Base-by-base conservation (phyloP, 2,329 filamentous ascomycete species). In the Phaeosphaeriaceae sp. region DNA sequence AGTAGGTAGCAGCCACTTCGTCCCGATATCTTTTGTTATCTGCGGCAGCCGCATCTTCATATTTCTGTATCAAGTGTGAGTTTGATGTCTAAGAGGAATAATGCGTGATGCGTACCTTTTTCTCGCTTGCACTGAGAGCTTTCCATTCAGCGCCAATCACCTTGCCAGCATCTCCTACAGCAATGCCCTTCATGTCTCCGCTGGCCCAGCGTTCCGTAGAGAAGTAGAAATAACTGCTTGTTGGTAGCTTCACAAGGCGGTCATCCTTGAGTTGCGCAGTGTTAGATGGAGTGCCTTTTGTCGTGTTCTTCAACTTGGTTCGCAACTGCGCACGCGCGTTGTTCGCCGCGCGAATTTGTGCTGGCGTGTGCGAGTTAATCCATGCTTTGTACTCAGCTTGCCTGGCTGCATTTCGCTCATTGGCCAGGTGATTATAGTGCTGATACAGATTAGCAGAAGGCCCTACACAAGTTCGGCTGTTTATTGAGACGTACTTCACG, bases 291-390 rank as follows among this genome's bases (percentile, higher is more conserved):
- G 25, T 48, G 10, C 48, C 52, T 45, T 65, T 67, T 7, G 24
- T 22, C 3, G 51, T 60, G 13, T 50, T 20, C 27, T 45, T 61
- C 5, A 60, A 49, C 44, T 60, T 69, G n/a, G 57, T 68, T 11
- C 71, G 70, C 19, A 84, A 65, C 4, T 45, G 11, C 1, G 41
- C 57, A 40, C 88, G 85, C 11, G 88, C 88, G 11, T 63, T 68
- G 71, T 91, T 91, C 56, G 88, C 88, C 2, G 79, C 57, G 47
- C 78, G 78, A 65, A 91, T 89, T 68, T 88, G 72, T 5, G 84
- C 77, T 10, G 85, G 82, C 1, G 85, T 85, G 68, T 88, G 75
- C 2, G 73, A 76, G 31, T 82, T 72, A 20, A 90, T 72, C 85
- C 86, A 91, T 57, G 80, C 70, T 27, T 83, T 77, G 68, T 83